Percentiles rank a stretch among this genome's conserved stretches.
Conservation (phyloP, 306 rosid genomes). For the Inga leiocalycina region DNA sequence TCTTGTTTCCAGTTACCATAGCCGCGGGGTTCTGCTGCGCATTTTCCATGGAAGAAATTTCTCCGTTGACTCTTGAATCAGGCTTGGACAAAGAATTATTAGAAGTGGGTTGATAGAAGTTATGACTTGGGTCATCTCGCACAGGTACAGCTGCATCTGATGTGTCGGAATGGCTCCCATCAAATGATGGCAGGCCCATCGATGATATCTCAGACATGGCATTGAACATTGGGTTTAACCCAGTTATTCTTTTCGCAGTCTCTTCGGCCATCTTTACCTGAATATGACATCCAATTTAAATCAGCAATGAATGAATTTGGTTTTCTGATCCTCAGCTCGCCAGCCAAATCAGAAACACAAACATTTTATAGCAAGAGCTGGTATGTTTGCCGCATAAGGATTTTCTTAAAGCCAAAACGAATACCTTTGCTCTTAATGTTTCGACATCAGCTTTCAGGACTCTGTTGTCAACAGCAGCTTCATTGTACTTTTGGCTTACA, state of each 20-base stretch:
- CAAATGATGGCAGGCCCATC: conserved; percentile 58
- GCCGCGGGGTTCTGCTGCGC: conserved; percentile 53
- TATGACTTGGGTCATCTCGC: conserved; percentile 63
- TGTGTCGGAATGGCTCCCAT: conserved; percentile 77
- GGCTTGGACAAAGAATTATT: conserved; percentile 45
- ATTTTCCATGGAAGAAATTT: conserved; percentile 56
- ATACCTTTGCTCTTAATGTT: conserved; percentile 94
- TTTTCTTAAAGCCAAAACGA: conserved; percentile 5
- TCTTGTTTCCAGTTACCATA: conserved; percentile 55
- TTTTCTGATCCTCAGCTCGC: conserved; percentile 24
- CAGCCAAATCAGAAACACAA: conserved; percentile 28
- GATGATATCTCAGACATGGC: conserved; percentile 64
- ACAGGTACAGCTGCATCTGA: conserved; percentile 78
- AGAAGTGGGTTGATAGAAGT: conserved; percentile 55
- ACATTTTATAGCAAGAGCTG: conserved; percentile 10
- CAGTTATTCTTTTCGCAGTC: conserved; percentile 77
- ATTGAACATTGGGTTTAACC: conserved; percentile 61
- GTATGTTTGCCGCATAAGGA: background rate
- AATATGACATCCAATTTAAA: background rate
- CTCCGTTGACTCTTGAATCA: conserved; percentile 47
- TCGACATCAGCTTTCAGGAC: conserved; percentile 90
- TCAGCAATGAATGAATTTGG: background rate
- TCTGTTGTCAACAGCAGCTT: conserved; percentile 89
- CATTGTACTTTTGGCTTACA: conserved; percentile 67
- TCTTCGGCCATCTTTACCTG: conserved; percentile 98